Percentiles rank a stretch among this genome's conserved stretches.
phyloP scores from a whole-genome alignment of 352 stramenopile genomes.

The Phytophthora brassicae region DNA sequence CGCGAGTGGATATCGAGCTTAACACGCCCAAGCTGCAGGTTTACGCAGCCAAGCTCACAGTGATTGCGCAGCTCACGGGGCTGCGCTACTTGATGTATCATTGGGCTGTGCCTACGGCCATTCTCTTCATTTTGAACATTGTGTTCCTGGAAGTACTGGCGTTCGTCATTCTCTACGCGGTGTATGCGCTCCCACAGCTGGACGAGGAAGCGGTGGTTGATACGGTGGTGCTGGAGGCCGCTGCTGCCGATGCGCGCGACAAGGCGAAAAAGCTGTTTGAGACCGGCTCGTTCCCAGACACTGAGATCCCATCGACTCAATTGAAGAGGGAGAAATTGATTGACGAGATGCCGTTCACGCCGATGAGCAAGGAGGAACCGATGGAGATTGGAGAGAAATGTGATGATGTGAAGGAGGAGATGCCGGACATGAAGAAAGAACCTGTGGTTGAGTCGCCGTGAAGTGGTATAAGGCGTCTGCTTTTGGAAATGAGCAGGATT shows the following conservation, averaged over 20 bases:
- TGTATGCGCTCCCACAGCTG: conserved; percentile 57
- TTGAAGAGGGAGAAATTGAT: conserved; percentile 43
- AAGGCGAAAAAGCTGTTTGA: conserved; percentile 31
- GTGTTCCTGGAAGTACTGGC: conserved; percentile 67
- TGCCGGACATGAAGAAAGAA: conserved; percentile 33
- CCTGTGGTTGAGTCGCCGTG: conserved; percentile 27
- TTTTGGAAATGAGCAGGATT: conserved; percentile 5
- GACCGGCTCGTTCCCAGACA: conserved; percentile 10
- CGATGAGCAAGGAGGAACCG: conserved; percentile 6
- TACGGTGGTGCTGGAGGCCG: conserved; percentile 21
- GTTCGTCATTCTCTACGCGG: conserved; percentile 66
- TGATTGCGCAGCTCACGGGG: conserved; percentile 80
- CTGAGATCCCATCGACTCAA: conserved; percentile 22
- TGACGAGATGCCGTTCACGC: conserved; percentile 20
- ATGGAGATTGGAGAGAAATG: background rate
- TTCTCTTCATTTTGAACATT: conserved; percentile 79
- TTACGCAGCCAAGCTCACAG: conserved; percentile 71
- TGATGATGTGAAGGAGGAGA: conserved; percentile 21
- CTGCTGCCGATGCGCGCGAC: conserved; percentile 23
- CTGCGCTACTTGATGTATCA: conserved; percentile 88
- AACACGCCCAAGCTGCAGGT: conserved; percentile 76
- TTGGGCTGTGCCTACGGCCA: conserved; percentile 71
- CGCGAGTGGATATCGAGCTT: conserved; percentile 48
- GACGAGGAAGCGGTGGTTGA: conserved; percentile 25
- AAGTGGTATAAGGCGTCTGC: background rate